Evolutionary conservation across 352 stramenopile genomes (phyloP).

Genomic region (Phytophthora chlamydospora): DNA sequence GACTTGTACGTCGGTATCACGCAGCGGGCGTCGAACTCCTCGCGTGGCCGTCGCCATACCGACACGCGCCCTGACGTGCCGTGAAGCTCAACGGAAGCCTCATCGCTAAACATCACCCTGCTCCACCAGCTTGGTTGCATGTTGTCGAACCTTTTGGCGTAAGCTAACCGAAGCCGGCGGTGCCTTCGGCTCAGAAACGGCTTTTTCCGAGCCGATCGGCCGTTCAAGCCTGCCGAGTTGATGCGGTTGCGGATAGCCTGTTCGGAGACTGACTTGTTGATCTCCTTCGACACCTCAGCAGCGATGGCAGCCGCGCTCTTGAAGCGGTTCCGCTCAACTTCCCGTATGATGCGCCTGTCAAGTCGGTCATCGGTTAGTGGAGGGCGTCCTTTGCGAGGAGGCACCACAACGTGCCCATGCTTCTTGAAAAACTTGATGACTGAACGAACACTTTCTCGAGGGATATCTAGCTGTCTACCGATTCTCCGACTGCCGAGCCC

Average conservation of each 20-base stretch:
- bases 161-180: not conserved
- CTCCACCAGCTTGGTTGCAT: not conserved
- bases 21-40: not conserved
- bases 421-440: not conserved
- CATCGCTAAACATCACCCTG: not conserved
- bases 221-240: not conserved
- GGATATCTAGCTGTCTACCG: not conserved
- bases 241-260: not conserved
- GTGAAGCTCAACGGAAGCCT: constrained; percentile 1
- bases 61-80: not conserved
- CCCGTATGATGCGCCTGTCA: not conserved
- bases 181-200: not conserved
- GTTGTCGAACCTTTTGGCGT: not conserved
- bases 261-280: not conserved
- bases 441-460: not conserved
- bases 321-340: not conserved
- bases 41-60: not conserved
- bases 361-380: not conserved
- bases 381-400: not conserved
- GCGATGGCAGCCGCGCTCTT: not conserved
- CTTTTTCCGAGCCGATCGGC: no score
- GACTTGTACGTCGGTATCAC: constrained; percentile 1
- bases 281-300: not conserved
- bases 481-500: not conserved
- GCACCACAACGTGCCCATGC: not conserved